phyloP scores from a whole-genome alignment of 441 rosid genomes.

The Adansonia grandidieri region DNA sequence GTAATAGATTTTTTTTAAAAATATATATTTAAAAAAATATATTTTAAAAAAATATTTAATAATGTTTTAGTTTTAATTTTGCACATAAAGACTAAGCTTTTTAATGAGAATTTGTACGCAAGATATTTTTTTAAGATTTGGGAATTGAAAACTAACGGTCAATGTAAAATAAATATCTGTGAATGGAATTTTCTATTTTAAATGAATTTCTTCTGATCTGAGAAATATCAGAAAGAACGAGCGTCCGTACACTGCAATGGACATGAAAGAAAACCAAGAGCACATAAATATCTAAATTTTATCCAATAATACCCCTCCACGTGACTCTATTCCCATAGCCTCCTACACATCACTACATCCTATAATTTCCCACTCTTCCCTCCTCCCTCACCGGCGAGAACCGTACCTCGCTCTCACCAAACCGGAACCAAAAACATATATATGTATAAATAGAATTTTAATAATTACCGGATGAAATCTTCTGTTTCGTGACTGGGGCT shows the following conservation, averaged over 20 bases:
- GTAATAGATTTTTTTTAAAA: no score
- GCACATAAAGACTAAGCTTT: no score
- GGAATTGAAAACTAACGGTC: no score
- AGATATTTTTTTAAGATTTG: no score
- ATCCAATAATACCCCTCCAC: neutral
- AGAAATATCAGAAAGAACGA: neutral
- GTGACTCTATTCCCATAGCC: neutral
- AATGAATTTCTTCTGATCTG: neutral
- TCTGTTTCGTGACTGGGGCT: constrained; percentile 17
- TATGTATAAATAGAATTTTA: no score
- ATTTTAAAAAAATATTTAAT: no score
- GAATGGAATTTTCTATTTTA: no score
- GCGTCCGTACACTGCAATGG: neutral
- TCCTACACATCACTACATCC: neutral
- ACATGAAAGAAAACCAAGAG: neutral
- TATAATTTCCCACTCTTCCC: neutral
- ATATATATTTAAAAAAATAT: no score
- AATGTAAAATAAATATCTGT: no score
- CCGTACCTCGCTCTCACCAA: no score
- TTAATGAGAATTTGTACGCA: no score
- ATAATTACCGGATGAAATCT: neutral
- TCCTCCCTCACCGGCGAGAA: constrained; percentile 14
- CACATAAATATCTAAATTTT: neutral
- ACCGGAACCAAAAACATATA: neutral
- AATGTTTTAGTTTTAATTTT: no score